Conservation (phyloP, 331 rosid genomes). For the Acacia concinna region DNA sequence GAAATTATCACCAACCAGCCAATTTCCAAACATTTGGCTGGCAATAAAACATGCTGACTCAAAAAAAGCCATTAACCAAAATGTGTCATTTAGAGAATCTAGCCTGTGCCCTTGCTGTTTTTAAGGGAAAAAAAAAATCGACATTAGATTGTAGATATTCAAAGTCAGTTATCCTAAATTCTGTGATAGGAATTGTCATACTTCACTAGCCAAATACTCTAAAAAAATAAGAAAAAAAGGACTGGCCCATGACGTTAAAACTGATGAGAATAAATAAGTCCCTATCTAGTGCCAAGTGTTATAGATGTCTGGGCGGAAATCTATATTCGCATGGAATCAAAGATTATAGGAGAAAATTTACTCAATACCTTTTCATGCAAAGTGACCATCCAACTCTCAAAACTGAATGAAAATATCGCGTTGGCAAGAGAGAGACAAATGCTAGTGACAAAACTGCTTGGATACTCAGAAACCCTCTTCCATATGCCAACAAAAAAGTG, state of each 20-base stretch:
- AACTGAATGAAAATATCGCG: constrained; percentile 77
- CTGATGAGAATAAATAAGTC: constrained; percentile 18
- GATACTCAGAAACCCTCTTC: constrained; percentile 68
- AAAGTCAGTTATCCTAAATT: constrained; percentile 10
- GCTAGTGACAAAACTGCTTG: constrained; percentile 60
- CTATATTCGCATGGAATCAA: constrained; percentile 15
- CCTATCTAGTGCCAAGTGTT: constrained; percentile 17
- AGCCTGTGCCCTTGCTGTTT: constrained; percentile 86
- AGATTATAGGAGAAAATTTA: constrained; percentile 17
- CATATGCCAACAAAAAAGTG: constrained; percentile 70
- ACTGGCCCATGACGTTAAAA: constrained; percentile 22
- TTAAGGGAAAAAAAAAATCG: constrained; percentile 4
- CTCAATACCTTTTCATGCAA: constrained; percentile 80
- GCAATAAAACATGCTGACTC: constrained; percentile 80
- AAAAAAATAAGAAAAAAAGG: background rate
- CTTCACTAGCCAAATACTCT: background rate
- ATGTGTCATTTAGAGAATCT: constrained; percentile 78
- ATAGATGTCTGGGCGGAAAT: constrained; percentile 15
- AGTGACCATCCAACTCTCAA: constrained; percentile 90
- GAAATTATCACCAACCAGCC: constrained; percentile 59
- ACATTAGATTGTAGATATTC: constrained; percentile 24
- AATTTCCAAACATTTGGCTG: constrained; percentile 85
- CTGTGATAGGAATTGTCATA: constrained; percentile 4
- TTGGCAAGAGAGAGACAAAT: constrained; percentile 69
- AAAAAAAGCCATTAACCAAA: constrained; percentile 89